Percentiles rank a stretch among this genome's conserved stretches.
phyloP scores from a whole-genome alignment of 768 basidiomycete genomes.

The Polyporus arcularius region DNA sequence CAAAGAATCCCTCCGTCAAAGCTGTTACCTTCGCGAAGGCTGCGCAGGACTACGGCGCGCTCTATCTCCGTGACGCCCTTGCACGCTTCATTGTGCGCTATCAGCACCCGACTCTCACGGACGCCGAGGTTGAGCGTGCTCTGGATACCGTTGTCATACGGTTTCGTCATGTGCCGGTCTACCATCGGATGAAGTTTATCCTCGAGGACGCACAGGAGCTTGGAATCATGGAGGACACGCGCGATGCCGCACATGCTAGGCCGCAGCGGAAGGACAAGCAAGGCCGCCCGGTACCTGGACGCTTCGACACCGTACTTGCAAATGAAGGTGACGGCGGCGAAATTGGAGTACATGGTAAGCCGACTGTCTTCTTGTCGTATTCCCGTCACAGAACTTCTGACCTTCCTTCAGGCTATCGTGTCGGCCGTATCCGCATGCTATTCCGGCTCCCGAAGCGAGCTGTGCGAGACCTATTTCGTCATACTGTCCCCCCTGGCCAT shows the following conservation, averaged over 20 bases:
- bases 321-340: neutral
- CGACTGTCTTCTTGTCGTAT: no score
- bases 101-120: neutral
- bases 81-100: constrained; percentile 1
- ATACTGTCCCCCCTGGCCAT: constrained; percentile 14
- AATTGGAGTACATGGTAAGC: neutral
- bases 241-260: constrained; percentile 4
- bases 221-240: neutral
- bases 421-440: constrained; percentile 31
- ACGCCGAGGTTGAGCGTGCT: neutral
- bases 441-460: constrained; percentile 26
- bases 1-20: constrained; percentile 2
- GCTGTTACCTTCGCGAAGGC: neutral
- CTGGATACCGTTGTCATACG: neutral
- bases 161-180: constrained; percentile 8
- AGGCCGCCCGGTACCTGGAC: neutral
- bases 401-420: constrained; percentile 17
- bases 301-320: constrained; percentile 13
- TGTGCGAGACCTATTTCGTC: neutral
- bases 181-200: constrained; percentile 12
- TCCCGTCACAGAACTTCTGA: no score
- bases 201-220: neutral
- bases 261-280: constrained; percentile 1
- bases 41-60: neutral
- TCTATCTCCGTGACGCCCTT: constrained; percentile 8